Evolutionary conservation across 441 rosid genomes (phyloP).

Genomic region (Aquilaria agallochum): DNA sequence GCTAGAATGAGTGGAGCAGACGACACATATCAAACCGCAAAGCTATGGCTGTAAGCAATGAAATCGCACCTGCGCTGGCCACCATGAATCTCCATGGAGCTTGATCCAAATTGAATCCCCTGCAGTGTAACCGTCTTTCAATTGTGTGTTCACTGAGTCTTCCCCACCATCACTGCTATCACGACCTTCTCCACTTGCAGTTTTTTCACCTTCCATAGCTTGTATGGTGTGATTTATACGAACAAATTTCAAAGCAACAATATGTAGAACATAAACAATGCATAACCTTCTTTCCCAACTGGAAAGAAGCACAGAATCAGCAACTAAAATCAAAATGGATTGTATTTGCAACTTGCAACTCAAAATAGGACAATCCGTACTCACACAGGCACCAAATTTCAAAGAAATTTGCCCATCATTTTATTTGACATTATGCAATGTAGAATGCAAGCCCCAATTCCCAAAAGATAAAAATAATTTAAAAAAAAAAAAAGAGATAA

Average conservation of each 20-base stretch:
- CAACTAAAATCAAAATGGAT: neutral
- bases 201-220: slow-evolving; percentile 18
- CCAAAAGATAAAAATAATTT: no score
- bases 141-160: slow-evolving; percentile 14
- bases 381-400: neutral
- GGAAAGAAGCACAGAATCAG: neutral
- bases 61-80: slow-evolving; percentile 58
- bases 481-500: no score
- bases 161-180: slow-evolving; percentile 10
- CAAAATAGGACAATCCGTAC: neutral
- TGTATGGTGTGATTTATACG: slow-evolving; percentile 7
- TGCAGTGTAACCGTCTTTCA: slow-evolving; percentile 15
- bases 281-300: slow-evolving; percentile 2
- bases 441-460: no score
- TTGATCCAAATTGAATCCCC: slow-evolving; percentile 51
- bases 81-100: slow-evolving; percentile 35
- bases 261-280: neutral
- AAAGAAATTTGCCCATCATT: neutral
- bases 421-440: no score
- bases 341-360: no score
- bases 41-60: neutral
- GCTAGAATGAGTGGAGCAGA: neutral
- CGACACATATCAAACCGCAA: neutral
- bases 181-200: slow-evolving; percentile 13
- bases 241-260: slow-evolving; percentile 13